Conservation (phyloP, 2,329 filamentous ascomycete species). For the Hortaea werneckii region DNA sequence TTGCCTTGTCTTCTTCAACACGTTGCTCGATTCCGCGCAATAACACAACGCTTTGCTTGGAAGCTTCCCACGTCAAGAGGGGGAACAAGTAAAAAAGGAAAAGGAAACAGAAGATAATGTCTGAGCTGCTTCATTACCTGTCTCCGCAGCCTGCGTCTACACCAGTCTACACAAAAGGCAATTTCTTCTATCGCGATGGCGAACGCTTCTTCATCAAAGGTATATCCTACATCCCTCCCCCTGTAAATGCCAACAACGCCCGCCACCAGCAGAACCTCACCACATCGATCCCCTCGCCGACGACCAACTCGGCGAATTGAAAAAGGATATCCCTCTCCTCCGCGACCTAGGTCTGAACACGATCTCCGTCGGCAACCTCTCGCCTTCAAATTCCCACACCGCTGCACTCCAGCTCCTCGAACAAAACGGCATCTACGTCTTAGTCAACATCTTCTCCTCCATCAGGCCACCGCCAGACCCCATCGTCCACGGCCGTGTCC, state of each 20-base stretch:
- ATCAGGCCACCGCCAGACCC: not conserved
- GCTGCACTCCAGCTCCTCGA: conserved; percentile 10
- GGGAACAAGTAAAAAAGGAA: too few relatives aligned
- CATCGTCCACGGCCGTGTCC: not conserved
- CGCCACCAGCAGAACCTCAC: not conserved
- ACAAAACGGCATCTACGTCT: conserved; percentile 13
- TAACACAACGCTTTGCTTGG: too few relatives aligned
- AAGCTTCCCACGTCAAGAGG: too few relatives aligned
- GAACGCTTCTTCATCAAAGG: conserved; percentile 16
- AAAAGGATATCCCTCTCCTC: conserved; percentile 10
- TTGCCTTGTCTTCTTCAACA: too few relatives aligned
- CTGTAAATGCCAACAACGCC: not conserved
- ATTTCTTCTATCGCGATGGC: conserved; percentile 5
- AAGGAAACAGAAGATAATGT: not conserved
- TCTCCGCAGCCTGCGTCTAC: not conserved
- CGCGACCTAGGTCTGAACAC: conserved; percentile 12
- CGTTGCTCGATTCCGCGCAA: too few relatives aligned
- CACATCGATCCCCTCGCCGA: conserved; percentile 8
- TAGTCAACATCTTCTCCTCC: conserved; percentile 7
- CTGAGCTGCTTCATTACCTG: not conserved
- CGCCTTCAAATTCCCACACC: conserved; percentile 6
- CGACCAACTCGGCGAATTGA: conserved; percentile 7
- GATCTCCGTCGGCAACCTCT: conserved; percentile 7
- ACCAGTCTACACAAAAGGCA: conserved; percentile 6
- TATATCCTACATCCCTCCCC: conserved; percentile 10